Evolutionary conservation across 1,139 yeast genomes (phyloP), one percentile per base, ranked within the genome.

Genomic region (Saccharomyces hybrid): DNA sequence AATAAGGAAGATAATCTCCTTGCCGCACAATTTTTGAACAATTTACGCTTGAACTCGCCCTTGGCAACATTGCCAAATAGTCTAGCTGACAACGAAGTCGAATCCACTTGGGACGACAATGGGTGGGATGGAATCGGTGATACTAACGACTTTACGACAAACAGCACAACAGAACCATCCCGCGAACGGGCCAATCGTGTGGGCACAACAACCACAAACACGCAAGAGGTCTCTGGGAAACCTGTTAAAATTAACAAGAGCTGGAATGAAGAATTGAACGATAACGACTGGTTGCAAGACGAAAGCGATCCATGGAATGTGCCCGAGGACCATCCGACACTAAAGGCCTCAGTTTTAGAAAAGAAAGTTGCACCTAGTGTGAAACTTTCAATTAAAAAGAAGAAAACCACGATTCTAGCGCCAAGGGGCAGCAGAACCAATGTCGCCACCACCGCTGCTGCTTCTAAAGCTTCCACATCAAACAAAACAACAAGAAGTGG

Each of bases 21-120:
- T 0, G 57, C 57, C 9, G 51, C 59, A 58, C 56, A 66, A 57
- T 63, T 69, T 62, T 58, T 72, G 67, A 26, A 56, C 51, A 56
- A 63, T 53, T 50, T 64, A 51, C 61, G 57, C 60, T 42, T 51
- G 28, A 9, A 31, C 16, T 44, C 48, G 9, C 46, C 51, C 48
- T 44, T 44, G 7, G 48, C 34, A 9, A 23, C 26, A 8, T 25
- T 44, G 9, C 29, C 41, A 27, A 47, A 14, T 44, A 16, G 28
- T 46, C 13, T 26, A 9, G 34, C 47, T 7, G 46, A 42, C 44
- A 56, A 55, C 32, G 47, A 44, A 29, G 46, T 20, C 11, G 32
- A 28, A 32, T 47, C 13, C 26, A 44, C 42, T 31, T 53, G 47
- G 13, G 53, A 49, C 16, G 44, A 51, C 6, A 38, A 16, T 38